Conservation (phyloP, 2,329 filamentous ascomycete genomes). For the Arthrobotrys iridis region DNA sequence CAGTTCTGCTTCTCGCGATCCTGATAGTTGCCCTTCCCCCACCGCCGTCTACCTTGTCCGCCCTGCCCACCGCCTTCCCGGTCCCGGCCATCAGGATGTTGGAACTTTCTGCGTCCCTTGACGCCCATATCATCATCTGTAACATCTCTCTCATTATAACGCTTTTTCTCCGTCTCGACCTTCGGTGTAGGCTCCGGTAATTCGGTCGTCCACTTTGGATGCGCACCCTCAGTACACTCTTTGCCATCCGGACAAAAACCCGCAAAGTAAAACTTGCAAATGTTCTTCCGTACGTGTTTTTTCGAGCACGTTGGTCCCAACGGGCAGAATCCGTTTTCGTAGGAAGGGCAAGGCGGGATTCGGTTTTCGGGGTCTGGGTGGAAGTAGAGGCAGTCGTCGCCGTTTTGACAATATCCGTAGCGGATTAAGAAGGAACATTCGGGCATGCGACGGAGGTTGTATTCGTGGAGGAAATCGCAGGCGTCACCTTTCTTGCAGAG, state of each 20-base stretch:
- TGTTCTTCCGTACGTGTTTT: conserved; percentile 81
- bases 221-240: conserved; percentile 80
- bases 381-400: conserved; percentile 93
- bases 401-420: conserved; percentile 94
- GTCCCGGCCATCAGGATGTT: conserved; percentile 45
- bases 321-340: conserved; percentile 93
- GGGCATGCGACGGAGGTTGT: conserved; percentile 97
- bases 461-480: conserved; percentile 98
- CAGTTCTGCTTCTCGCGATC: conserved; percentile 43
- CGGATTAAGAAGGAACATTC: conserved; percentile 97
- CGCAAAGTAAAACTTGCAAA: conserved; percentile 87
- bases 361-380: conserved; percentile 86
- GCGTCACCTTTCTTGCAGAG: conserved; percentile 97
- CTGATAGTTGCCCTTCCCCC: conserved; percentile 48
- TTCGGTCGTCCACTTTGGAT: conserved; percentile 78
- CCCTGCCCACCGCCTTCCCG: conserved; percentile 19
- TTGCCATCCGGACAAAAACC: conserved; percentile 91
- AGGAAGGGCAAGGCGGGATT: conserved; percentile 84
- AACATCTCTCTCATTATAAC: conserved; percentile 53
- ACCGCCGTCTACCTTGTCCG: conserved; percentile 24
- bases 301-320: conserved; percentile 87
- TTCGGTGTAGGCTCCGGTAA: conserved; percentile 67
- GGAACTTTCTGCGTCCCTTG: conserved; percentile 49
- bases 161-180: conserved; percentile 76
- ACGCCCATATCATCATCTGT: conserved; percentile 54